These are phyloP conservation scores for Chaetomium globosum DNA, from an alignment of 2,329 filamentous ascomycete species.

Conservation along the genomic window DNA sequence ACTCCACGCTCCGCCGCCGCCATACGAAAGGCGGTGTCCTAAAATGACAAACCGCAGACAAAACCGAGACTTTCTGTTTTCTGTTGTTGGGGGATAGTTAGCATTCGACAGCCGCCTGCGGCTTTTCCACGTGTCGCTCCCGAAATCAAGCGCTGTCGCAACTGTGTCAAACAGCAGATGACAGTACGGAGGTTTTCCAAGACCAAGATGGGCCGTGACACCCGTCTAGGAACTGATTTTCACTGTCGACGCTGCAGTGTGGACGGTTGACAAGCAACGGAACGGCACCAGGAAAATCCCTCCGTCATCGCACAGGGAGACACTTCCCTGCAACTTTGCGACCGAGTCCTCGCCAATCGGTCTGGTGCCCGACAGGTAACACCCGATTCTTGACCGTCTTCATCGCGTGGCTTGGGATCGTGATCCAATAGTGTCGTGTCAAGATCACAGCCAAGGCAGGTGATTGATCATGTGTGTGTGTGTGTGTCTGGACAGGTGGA, in stretches of 20 bases:
- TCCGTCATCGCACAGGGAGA: slow-evolving; percentile 3
- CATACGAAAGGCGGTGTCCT: not conserved
- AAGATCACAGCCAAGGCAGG: slow-evolving; percentile 11
- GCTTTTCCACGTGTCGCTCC: not conserved
- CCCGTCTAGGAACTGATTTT: not conserved
- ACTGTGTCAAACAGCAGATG: not conserved
- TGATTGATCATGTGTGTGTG: slow-evolving; percentile 12
- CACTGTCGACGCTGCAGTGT: not conserved
- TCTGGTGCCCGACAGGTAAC: not conserved
- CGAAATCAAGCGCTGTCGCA: not conserved
- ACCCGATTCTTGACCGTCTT: slow-evolving; percentile 1
- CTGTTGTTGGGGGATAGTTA: not conserved
- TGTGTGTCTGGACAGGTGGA: not conserved
- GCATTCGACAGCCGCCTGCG: not conserved
- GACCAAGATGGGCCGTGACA: not conserved
- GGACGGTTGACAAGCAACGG: slow-evolving; percentile 1
- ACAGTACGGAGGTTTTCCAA: not conserved
- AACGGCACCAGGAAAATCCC: slow-evolving; percentile 8
- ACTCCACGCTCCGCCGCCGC: not conserved
- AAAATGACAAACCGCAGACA: not conserved
- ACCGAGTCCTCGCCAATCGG: slow-evolving; percentile 8
- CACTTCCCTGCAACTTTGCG: not conserved
- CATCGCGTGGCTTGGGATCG: slow-evolving; percentile 1
- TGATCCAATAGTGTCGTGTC: not conserved
- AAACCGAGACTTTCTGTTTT: not conserved